Conservation (phyloP, 495 filamentous ascomycete species). For the Daldinia childiae region DNA sequence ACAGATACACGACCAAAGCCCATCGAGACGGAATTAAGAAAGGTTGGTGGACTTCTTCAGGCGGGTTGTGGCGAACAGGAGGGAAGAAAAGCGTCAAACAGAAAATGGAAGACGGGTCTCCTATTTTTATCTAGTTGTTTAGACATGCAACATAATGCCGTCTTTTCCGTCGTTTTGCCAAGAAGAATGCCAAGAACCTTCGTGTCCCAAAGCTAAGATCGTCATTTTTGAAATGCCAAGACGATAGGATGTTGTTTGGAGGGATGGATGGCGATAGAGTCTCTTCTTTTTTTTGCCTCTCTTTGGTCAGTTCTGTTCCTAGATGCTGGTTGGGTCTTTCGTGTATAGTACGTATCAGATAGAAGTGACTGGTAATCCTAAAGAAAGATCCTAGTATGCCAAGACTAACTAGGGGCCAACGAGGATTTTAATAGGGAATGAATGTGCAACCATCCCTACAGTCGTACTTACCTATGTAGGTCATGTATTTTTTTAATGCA, state of each 20-base stretch:
- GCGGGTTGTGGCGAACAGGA: slow-evolving; percentile 15
- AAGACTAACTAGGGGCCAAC: not conserved
- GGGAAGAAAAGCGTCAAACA: slow-evolving; percentile 30
- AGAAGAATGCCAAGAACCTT: slow-evolving; percentile 40
- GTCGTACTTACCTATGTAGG: not conserved
- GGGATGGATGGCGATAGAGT: slow-evolving; percentile 25
- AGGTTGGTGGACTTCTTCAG: not conserved
- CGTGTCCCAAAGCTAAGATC: slow-evolving; percentile 40
- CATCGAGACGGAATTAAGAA: slow-evolving; percentile 21
- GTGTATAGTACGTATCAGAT: not conserved
- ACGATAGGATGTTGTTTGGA: slow-evolving; percentile 16
- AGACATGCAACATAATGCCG: slow-evolving; percentile 38
- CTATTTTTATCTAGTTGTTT: slow-evolving; percentile 37
- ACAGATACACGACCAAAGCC: slow-evolving; percentile 22
- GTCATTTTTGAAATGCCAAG: slow-evolving; percentile 34
- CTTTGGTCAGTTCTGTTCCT: slow-evolving; percentile 10
- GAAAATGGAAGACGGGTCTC: slow-evolving; percentile 26
- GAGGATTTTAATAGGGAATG: slow-evolving; percentile 7
- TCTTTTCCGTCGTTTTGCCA: slow-evolving; percentile 42
- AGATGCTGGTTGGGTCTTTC: not conserved
- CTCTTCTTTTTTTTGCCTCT: not conserved
- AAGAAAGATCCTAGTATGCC: not conserved
- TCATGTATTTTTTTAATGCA: not conserved
- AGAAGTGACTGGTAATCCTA: slow-evolving; percentile 1
- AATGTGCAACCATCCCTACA: not conserved